Evolutionary conservation across 2,329 filamentous ascomycete genomes (phyloP), one percentile per base, ranked within the genome.

Genomic region (Blastomyces gilchristii): DNA sequence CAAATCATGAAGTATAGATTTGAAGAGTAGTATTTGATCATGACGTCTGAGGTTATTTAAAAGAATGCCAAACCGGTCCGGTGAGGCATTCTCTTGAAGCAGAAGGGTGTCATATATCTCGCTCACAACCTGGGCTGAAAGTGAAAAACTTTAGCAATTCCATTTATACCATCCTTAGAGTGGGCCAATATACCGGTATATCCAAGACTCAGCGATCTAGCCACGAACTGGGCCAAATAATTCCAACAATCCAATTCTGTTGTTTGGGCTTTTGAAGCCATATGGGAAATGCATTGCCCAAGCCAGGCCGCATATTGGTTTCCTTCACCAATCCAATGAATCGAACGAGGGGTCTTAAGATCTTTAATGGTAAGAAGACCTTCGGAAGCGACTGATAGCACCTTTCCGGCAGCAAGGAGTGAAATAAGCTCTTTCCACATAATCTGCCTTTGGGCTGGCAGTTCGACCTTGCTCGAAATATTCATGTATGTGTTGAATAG

Each of bases 291-390:
- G 70, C 86, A 89, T 16, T 74, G 75, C 1, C 86, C 88, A 49
- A 96, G 74, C 91, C 91, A 96, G 39, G 75, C 75, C 14, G 84
- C 82, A 75, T 89, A 96, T 22, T 81, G 73, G 34, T 78, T 78
- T 3, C 87, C 87, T 66, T 86, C 82, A 0, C 84, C 80, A 43
- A 90, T 70, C 89, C 90, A 95, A 0, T 73, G 68, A 60, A 70
- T 63, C 28, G 71, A 67, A 63, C 66, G 63, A 58, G 67, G 37
- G 57, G 67, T 37, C 50, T 69, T 69, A 14, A 69, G 62, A 6
- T 73, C 69, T 63, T 74, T 73, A 25, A 75, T 66, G n/a, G 77
- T 66, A 62, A 73, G 68, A 61, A 81, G 72, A 16, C 79, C 79
- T 73, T 88, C 84, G 31, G 85, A 85, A 65, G 79, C 76, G 28